Conservation (phyloP, 805 yeast genomes). For the Ogataea pini region DNA sequence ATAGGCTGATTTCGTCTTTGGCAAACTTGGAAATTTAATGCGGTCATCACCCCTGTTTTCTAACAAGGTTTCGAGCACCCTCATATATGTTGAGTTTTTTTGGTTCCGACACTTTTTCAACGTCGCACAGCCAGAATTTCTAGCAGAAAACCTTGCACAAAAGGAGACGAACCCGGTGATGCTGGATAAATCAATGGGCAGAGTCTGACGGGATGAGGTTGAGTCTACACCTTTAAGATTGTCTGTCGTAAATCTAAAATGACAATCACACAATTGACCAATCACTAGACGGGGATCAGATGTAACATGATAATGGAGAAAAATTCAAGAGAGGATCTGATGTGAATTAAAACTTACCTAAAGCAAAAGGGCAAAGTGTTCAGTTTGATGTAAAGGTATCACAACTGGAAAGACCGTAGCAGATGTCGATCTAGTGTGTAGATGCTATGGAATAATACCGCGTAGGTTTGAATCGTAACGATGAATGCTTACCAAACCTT, state of each 20-base stretch:
- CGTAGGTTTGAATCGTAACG: not conserved
- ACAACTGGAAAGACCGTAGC: not conserved
- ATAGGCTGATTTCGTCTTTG: not conserved
- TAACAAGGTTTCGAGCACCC: not conserved
- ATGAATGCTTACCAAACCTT: slow-evolving; percentile 3
- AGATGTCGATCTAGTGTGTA: not conserved
- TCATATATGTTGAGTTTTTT: not conserved
- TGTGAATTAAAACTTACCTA: slow-evolving; percentile 8
- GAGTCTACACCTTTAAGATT: too few species aligned
- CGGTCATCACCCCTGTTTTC: too few species aligned
- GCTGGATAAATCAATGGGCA: too few species aligned
- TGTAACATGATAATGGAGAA: not conserved
- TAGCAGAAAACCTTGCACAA: too few species aligned
- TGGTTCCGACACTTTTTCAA: not conserved
- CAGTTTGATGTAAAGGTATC: not conserved
- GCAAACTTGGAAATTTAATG: too few species aligned
- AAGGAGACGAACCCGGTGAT: slow-evolving; percentile 15
- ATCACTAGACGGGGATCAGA: too few species aligned
- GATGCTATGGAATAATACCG: not conserved
- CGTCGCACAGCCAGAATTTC: not conserved
- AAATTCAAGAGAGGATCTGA: not conserved
- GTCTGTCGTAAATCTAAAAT: too few species aligned
- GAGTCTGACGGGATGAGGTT: too few species aligned
- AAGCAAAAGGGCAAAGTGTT: slow-evolving; percentile 1
- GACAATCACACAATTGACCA: too few species aligned